Base-by-base conservation (phyloP, 1,284 basidiomycete genomes). In the Xerocomus amazonicus region DNA sequence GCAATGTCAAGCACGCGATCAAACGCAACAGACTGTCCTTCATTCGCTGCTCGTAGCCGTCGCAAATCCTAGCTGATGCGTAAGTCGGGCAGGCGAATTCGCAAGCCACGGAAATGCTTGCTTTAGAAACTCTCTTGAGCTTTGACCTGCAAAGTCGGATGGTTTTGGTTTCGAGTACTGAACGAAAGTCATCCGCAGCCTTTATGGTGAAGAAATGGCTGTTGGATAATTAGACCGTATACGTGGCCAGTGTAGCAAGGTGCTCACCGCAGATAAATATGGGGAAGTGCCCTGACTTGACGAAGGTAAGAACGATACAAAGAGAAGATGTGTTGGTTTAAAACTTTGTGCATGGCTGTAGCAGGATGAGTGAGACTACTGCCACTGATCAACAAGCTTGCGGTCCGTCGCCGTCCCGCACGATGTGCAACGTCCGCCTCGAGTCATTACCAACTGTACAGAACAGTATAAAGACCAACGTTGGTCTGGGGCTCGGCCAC, bases 171-270 rank as follows among this genome's bases (percentile, higher is more conserved):
- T 58, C 50, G 54, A 70, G 38, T 19, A 76, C 58, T 34, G 48
- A 68, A 39, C 75, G 75, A 44, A 84, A 70, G 61, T 84, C 83
- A 60, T 87, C 79, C 35, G 71, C 70, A 34, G 75, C 75, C 59
- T 82, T 83, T 47, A 84, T 63, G 50, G 73, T 76, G 67, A 81
- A 89, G 66, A 88, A 88, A 50, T 76, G 73, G 28, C 88, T 90
- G 57, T 2, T 19, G 23, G 0, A 10, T 0, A 6, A 29, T 66
- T n/a, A 62, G 54, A 28, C 19, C 19, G 19, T 31, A 26, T 17
- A 5, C 2, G n/a, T 5, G 29, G 39, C 10, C 3, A 0, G 14
- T n/a, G 34, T 9, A 2, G 12, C 4, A 16, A 36, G 26, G 10
- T 19, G 36, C 55, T 1, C 39, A 65, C 63, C 63, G 67, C 39